Conservation (phyloP, 1,139 yeast genomes). For the Hanseniaspora sp. region DNA sequence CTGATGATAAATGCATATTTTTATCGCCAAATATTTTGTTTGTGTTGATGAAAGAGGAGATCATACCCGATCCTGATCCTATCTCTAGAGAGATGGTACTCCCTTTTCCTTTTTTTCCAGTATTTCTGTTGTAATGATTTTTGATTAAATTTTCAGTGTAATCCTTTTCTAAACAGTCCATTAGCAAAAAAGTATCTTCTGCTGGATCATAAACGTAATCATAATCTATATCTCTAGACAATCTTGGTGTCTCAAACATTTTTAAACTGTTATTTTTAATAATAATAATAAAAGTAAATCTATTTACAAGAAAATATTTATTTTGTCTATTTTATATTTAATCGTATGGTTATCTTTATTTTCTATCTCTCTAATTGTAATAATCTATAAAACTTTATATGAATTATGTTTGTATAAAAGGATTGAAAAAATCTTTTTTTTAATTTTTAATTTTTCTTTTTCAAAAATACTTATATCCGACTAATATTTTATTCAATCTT, state of each 20-base stretch:
- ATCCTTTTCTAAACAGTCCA: constrained; percentile 68
- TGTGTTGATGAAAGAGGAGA: constrained; percentile 54
- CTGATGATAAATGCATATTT: constrained; percentile 56
- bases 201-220: constrained; percentile 78
- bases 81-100: constrained; percentile 64
- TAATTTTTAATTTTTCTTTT: too few relatives aligned
- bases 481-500: too few relatives aligned
- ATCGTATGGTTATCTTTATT: too few relatives aligned
- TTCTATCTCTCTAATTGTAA: too few relatives aligned
- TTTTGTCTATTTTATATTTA: too few relatives aligned
- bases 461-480: constrained; percentile 11
- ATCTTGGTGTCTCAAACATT: constrained; percentile 13
- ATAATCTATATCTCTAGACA: constrained; percentile 28
- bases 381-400: too few relatives aligned
- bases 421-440: too few relatives aligned
- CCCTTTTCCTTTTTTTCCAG: not conserved
- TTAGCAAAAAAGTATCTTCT: constrained; percentile 74
- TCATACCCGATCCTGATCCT: constrained; percentile 87
- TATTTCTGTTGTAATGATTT: constrained; percentile 31
- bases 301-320: too few relatives aligned
- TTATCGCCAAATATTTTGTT: constrained; percentile 24
- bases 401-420: too few relatives aligned
- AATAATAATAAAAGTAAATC: too few relatives aligned
- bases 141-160: constrained; percentile 28
- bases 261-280: too few relatives aligned